Base-by-base conservation (phyloP, 345 rosid species). In the Anacardium occidentale region DNA sequence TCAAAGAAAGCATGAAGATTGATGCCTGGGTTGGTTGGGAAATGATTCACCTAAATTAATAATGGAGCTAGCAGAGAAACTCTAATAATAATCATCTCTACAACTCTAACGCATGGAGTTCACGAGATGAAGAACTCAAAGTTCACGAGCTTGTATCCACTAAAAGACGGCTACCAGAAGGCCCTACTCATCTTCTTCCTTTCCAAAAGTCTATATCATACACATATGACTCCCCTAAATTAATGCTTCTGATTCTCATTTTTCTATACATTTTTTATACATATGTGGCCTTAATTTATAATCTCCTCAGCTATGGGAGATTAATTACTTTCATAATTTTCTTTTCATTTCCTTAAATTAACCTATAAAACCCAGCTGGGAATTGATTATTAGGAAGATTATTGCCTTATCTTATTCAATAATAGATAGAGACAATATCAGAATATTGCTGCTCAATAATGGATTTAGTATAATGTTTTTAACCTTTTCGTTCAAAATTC, bases 131-230 rank as follows among this genome's bases (percentile, higher is more conserved):
- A 37, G 42, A 37, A 71, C 74, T 62, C 72, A 18, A 34, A 67
- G 81, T 81, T 88, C 90, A 88, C 90, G 90, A 88, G 92, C 85
- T 54, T 55, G 72, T 32, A 57, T 58, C 22, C 83, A 79, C 86
- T 61, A 83, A 60, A 80, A 73, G 88, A 85, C 88, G 78, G 81
- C 82, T 66, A 50, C 14, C n/a, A 71, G 78, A 80, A 77, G 86
- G 82, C 71, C 83, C 80, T 74, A 76, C 77, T 53, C 55, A 58
- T 32, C 24, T 18, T n/a, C 21, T 51, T 67, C 47, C 59, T 64
- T 52, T 56, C 50, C 57, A 62, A 81, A 77, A 65, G 59, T 53
- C 72, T 58, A 65, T 68, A 52, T 78, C 82, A 77, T 62, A 68
- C 48, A 29, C 64, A 29, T 42, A 52, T n/a, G n/a, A n/a, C n/a